These are phyloP conservation scores for Lachnellula cervina DNA, from an alignment of 2,329 filamentous ascomycete genomes.

Conservation along the genomic window DNA sequence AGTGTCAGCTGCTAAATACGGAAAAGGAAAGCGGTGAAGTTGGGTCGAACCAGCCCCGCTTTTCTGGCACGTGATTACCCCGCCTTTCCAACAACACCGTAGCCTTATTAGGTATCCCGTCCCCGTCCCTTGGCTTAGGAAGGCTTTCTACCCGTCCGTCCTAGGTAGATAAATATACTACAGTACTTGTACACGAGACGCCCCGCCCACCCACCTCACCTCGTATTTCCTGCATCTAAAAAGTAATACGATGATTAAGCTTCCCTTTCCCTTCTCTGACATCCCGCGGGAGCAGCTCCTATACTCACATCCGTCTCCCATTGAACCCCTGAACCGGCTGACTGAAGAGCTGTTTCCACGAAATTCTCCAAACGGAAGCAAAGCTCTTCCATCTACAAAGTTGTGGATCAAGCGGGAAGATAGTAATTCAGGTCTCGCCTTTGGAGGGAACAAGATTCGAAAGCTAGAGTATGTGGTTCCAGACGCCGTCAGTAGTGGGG, in stretches of 20 bases:
- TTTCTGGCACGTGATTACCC: too few relatives aligned
- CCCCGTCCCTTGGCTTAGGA: too few relatives aligned
- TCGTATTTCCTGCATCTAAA: not conserved
- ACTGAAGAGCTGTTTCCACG: not conserved
- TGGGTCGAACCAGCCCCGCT: too few relatives aligned
- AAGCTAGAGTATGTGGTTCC: constrained; percentile 2
- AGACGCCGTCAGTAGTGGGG: not conserved
- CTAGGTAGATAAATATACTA: not conserved
- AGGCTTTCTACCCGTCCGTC: too few relatives aligned
- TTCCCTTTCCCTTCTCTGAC: not conserved
- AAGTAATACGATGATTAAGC: not conserved
- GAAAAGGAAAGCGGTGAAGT: too few relatives aligned
- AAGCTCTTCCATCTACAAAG: not conserved
- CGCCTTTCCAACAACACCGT: not conserved
- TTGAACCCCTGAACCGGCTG: constrained; percentile 1
- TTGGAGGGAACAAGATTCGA: constrained; percentile 5
- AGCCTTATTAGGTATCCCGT: too few relatives aligned
- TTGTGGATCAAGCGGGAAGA: constrained; percentile 5
- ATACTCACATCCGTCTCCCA: not conserved
- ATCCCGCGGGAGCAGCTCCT: constrained; percentile 1
- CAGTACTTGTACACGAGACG: not conserved
- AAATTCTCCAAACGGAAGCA: not conserved
- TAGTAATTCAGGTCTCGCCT: constrained; percentile 1
- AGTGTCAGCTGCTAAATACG: too few relatives aligned
- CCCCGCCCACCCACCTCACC: not conserved